Base-by-base conservation (phyloP, 208 protist genomes). In the Leishmania mexicana region DNA sequence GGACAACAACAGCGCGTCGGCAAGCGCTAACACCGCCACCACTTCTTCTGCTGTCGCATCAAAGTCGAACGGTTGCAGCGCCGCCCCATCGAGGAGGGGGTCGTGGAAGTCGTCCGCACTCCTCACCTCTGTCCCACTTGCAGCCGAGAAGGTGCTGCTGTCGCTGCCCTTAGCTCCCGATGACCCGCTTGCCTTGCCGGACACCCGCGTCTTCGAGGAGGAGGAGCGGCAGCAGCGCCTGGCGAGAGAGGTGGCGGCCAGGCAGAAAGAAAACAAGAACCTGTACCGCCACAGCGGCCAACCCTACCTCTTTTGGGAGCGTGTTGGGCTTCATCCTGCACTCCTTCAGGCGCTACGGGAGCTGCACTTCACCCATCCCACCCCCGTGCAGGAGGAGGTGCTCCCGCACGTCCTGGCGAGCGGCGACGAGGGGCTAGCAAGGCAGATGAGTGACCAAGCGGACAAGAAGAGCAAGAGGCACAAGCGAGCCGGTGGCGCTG, bases 341-440 rank as follows among this genome's bases (percentile, higher is more conserved):
- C 84, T 98, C 42, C 80, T 96, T 38, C 79, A 87, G 78, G 95
- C 94, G 8, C 80, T 98, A 76, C 88, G 88, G 21, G 78, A 79
- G 51, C 87, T 96, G 88, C 87, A 88, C 54, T 98, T 98, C 76
- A 90, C 89, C 13, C 92, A 97, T 75, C 93, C 95, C 15, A 98
- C 95, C 2, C 94, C 95, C 1, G 91, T 96, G 42, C 95, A 98
- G 82, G 90, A 96, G 81, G 88, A 94, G 84, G 93, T 96, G 78
- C 90, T 98, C 40, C 86, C 92, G 21, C 85, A 38, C 51, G 90
- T 95, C 1, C 79, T 98, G 58, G 75, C 76, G 38, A 42, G 72
- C 53, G 75, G 82, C 38, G 64, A 21, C 53, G 71, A 67, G n/a
- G 83, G 47, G 45, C 76, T 85, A n/a, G 60, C 42, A 42, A 83